Evolutionary conservation across 2,329 filamentous ascomycete species (phyloP), one percentile per base, ranked within the genome.

Genomic region (Didymella pinodella): DNA sequence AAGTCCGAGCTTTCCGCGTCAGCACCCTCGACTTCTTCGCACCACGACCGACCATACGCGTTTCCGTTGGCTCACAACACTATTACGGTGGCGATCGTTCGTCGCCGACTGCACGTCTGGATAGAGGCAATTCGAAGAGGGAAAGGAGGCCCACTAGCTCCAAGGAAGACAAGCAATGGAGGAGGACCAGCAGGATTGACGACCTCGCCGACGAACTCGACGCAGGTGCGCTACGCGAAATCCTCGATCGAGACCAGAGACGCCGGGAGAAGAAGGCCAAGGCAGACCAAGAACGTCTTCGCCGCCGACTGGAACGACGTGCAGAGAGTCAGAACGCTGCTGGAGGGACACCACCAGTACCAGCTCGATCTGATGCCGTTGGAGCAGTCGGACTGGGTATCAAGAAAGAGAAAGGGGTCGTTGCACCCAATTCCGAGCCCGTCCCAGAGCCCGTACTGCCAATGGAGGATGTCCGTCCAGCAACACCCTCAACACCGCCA

Each of bases 231-330:
- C 77, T 99, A 38, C 86, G 94, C 58, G 91, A 96, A 73, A 82
- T 98, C 29, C 90, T 99, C 86, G 95, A 99, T 69, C 84, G 95
- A 59, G 95, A 99, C 71, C 85, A 89, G 65, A 86, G 93, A 69
- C 86, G 95, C 57, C 87, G 85, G 64, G 91, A 97, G 65, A 87
- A 88, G 73, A 93, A 91, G 77, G 86, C 84, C 52, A 82, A 85
- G 57, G 83, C 84, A 36, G 89, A 94, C 22, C 86, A 88, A 62
- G 87, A 92, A 62, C 86, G 84, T 63, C 78, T 88, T 25, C 87
- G 90, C 65, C 84, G 84, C 53, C 86, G 85, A 57, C 78, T 95
- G 25, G 84, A 87, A 40, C 83, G 86, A 50, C 84, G 86, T 62
- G 88, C 88, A 51, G 90, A 93, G 68, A 80, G 85, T 36, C 81